Base-by-base conservation (phyloP, 345 rosid species). In the Conringia planisiliqua region DNA sequence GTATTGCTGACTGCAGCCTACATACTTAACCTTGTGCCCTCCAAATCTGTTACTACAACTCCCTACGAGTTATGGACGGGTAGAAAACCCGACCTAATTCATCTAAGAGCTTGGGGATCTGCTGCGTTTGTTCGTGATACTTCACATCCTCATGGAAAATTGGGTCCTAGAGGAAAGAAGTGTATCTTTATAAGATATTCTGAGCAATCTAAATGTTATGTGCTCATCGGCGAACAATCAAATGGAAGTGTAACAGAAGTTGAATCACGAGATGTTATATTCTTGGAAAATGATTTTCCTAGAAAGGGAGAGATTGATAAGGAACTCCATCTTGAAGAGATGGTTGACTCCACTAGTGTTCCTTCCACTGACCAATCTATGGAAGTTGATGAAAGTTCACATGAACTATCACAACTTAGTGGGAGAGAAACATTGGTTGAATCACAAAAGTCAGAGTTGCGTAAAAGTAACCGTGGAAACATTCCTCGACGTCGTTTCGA, bases 251-350 rank as follows among this genome's bases (percentile, higher is more conserved):
- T 17, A 47, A 17, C 24, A 17, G 4, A 47, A 47, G 17, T 67
- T 0, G 12, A 73, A 62, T 79, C 68, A 36, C 16, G 11, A 62
- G 69, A 70, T 69, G 33, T 47, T 3, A 59, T 5, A 1, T 74
- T 79, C 16, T 46, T 79, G 26, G 51, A 70, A 22, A 71, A 65
- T 48, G 18, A 71, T 6, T 65, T 75, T 65, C 70, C 1, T 11
- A 3, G 1, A 7, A 51, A 3, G 17, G 20, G 62, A 17, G 51
- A 71, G 16, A 46, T 71, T 5, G 9, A 61, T n/a, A 42, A 32
- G 1, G 33, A 55, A 14, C 26, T 52, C 3, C 2, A 24, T 22
- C 42, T 71, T n/a, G n/a, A 33, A 18, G 30, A 66, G 32, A 61
- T 60, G 50, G 29, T 29, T 10, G 46, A 1, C 9, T 50, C 10